phyloP scores from a whole-genome alignment of 78 protist genomes.

The Speleostelium caveatum region DNA sequence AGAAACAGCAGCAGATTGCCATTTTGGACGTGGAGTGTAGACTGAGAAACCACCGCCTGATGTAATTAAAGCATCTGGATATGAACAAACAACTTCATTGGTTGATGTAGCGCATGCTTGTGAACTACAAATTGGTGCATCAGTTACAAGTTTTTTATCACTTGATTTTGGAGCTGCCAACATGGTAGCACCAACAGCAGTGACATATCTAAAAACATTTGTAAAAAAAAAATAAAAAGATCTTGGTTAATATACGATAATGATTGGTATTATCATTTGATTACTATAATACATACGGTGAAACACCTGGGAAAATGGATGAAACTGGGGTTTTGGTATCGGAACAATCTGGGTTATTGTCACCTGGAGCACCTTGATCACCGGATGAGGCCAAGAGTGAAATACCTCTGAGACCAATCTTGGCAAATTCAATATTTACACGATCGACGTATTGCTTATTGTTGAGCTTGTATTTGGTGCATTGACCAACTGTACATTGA shows the following conservation, averaged over 20 bases:
- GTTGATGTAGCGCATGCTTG: constrained; percentile 32
- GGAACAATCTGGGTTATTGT: background rate
- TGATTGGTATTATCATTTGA: too few relatives aligned
- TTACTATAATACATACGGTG: too few relatives aligned
- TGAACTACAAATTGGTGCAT: constrained; percentile 21
- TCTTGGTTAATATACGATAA: too few relatives aligned
- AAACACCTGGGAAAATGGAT: constrained; percentile 66
- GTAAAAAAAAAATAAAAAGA: too few relatives aligned
- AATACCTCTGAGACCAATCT: constrained; percentile 70
- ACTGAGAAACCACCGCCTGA: constrained; percentile 85
- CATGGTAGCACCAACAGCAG: constrained; percentile 76
- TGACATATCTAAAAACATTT: too few relatives aligned
- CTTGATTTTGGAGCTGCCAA: constrained; percentile 4
- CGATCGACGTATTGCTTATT: constrained; percentile 29
- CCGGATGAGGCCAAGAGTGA: constrained; percentile 70
- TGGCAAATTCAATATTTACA: constrained; percentile 65
- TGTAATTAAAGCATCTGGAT: constrained; percentile 71
- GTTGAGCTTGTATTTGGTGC: background rate
- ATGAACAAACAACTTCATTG: constrained; percentile 47
- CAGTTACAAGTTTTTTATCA: background rate
- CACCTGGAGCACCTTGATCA: constrained; percentile 82
- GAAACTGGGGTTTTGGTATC: constrained; percentile 12
- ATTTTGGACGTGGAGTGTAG: constrained; percentile 50
- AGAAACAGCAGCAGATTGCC: constrained; percentile 14
- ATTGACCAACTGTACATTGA: background rate